Evolutionary conservation across 352 stramenopile genomes (phyloP).

Genomic region (Aphanomyces invadans): DNA sequence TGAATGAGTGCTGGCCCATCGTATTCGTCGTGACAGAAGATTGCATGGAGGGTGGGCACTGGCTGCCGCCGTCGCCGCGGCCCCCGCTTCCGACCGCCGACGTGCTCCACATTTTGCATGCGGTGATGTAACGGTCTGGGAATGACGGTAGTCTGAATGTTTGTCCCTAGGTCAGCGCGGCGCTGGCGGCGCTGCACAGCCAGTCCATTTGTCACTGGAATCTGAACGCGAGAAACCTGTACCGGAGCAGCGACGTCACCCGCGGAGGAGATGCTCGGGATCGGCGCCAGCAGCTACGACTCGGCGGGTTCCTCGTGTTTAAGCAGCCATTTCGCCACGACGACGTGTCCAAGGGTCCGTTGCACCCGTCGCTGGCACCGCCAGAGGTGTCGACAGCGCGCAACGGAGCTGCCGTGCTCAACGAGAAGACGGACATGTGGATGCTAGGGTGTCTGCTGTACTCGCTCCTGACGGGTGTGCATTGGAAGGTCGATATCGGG

Average conservation of each 20-base stretch:
- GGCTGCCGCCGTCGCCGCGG: not conserved
- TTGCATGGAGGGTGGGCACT: not conserved
- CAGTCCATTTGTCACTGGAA: constrained; percentile 11
- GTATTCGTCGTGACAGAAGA: constrained; percentile 14
- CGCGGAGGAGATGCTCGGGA: no score
- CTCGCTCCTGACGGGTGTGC: constrained; percentile 1
- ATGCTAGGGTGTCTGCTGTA: constrained; percentile 21
- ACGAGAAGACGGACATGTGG: constrained; percentile 25
- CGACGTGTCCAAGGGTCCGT: not conserved
- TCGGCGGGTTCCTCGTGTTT: constrained; percentile 19
- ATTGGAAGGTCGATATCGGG: not conserved
- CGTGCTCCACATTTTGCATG: constrained; percentile 12
- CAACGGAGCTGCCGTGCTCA: not conserved
- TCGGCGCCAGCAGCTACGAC: not conserved
- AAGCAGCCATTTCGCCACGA: not conserved
- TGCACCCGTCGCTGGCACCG: not conserved
- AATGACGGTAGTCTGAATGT: not conserved
- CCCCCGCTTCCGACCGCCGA: not conserved
- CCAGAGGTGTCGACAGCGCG: not conserved
- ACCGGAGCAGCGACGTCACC: not conserved
- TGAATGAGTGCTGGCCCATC: constrained; percentile 24
- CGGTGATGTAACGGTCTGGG: not conserved
- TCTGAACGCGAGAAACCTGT: not conserved
- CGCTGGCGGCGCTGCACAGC: constrained; percentile 11
- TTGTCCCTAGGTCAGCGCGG: constrained; percentile 16